Conservation (phyloP, 2,329 filamentous ascomycete genomes). For the Aspergillus unguis region DNA sequence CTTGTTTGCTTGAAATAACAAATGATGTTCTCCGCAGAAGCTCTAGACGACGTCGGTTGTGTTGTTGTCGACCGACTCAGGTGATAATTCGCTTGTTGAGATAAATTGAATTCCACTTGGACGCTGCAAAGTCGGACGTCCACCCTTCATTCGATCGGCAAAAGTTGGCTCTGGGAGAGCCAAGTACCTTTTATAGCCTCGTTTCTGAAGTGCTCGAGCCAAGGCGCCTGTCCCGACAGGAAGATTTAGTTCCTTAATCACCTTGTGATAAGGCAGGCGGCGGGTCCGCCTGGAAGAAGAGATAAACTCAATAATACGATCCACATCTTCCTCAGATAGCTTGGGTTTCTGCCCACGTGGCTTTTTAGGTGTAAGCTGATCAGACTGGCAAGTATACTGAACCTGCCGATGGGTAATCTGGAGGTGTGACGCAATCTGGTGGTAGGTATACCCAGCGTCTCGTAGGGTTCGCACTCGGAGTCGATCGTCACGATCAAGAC, state of each 20-base stretch:
- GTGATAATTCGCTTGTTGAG: too few species aligned
- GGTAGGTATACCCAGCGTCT: slow-evolving; percentile 15
- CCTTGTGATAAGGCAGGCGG: slow-evolving; percentile 14
- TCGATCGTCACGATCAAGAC: slow-evolving; percentile 39
- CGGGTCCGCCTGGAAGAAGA: slow-evolving; percentile 13
- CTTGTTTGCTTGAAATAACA: too few species aligned
- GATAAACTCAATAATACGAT: slow-evolving; percentile 19
- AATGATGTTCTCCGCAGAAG: too few species aligned
- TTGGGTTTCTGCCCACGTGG: slow-evolving; percentile 9
- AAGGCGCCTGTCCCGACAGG: slow-evolving; percentile 1
- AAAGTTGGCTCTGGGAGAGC: neutral
- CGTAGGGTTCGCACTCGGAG: slow-evolving; percentile 15
- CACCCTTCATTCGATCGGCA: too few species aligned
- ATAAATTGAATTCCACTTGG: too few species aligned
- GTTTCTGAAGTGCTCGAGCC: slow-evolving; percentile 11
- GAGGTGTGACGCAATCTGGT: slow-evolving; percentile 11
- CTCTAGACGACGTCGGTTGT: too few species aligned
- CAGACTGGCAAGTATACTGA: slow-evolving; percentile 17
- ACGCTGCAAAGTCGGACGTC: too few species aligned
- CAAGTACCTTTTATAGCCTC: slow-evolving; percentile 15
- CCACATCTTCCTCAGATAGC: slow-evolving; percentile 13
- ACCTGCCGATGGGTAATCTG: slow-evolving; percentile 11
- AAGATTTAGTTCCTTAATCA: slow-evolving; percentile 15
- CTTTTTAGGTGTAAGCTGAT: slow-evolving; percentile 14
- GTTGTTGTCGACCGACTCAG: too few species aligned